Base-by-base conservation (phyloP, 495 filamentous ascomycete genomes). In the Viridothelium virens region DNA sequence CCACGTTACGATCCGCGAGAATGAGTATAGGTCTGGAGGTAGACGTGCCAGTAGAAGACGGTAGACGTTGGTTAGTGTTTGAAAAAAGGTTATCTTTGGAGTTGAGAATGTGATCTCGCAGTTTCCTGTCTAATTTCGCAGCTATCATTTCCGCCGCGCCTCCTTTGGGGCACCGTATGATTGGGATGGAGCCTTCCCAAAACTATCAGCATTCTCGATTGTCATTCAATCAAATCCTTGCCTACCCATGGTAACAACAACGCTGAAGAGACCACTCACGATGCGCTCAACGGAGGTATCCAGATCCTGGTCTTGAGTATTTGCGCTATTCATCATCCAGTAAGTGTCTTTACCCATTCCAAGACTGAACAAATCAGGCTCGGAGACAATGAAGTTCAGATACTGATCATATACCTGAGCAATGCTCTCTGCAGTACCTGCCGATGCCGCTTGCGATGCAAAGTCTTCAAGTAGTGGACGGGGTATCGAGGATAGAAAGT, bases 371-470 rank as follows among this genome's bases (percentile, higher is more conserved):
- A 97, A 81, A 75, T 97, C 94, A 1, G 94, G 93, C 77, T 99
- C 95, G 16, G 87, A 89, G 59, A 97, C 93, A 65, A 97, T 89
- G 74, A 97, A 99, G 74, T 99, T 99, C 47, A 99, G 83, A 67
- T 97, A 97, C 73, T 99, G 95, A 74, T 99, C 95, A 71, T 88
- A 99, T 41, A 99, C 86, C 71, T 96, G 92, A 16, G 91, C 85
- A 63, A 99, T 89, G 68, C 88, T 86, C 70, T 97, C 93, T 2
- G 91, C 85, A 2, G 91, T 94, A 12, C 87, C 89, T 25, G 89
- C 86, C 31, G 88, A 77, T 1, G 91, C 95, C 44, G 94, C 93
- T 73, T 95, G 86, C 18, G 88, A 83, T 7, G 92, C 95, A 74
- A 97, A 97, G 68, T 97, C 93, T 80, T 99, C 95, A 63, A 99